Evolutionary conservation across 2,329 filamentous ascomycete genomes (phyloP), one percentile per base, ranked within the genome.

Genomic region (Cadophora sp.): DNA sequence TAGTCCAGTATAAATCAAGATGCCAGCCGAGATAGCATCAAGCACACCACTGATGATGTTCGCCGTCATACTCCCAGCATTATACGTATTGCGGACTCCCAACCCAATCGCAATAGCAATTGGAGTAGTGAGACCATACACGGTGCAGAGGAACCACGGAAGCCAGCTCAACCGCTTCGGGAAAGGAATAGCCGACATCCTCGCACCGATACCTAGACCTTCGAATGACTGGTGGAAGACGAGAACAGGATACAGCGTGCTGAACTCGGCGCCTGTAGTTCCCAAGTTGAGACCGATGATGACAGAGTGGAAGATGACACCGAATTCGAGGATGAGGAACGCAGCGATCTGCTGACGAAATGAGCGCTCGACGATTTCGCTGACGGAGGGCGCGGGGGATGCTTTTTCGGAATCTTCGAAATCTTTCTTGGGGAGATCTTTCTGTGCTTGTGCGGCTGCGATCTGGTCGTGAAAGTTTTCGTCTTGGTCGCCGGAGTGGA

Each of bases 141-240:
- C 80, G 0, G 78, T 34, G 69, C 84, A 85, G 0, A 87, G 76
- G 0, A 79, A 61, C 82, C 83, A 87, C 0, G 85, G 84, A 59
- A 86, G 72, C 81, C 80, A 84, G 40, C 72, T 77, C 0, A 77
- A 67, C 26, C 78, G 76, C 19, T 74, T 76, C 6, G 81, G 81
- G 73, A 85, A 87, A 0, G 83, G 85, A 24, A 89, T 87, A 26
- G 83, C 82, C 4, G 85, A 85, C 76, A 90, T 84, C 60, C 87
- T 82, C 0, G 87, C 85, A 16, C 87, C 87, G 46, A 90, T 86
- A 77, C 87, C 87, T 0, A 90, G 82, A 62, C 87, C 87, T 72
- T 90, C 87, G 67, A 89, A 90, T 12, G 85, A 83, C 74, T 90
- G 87, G 72, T 90, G 87, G 79, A 90, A 89, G 65, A 88, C 83